phyloP scores from a whole-genome alignment of 2,329 filamentous ascomycete genomes.

The Ceratocystis cubensis region DNA sequence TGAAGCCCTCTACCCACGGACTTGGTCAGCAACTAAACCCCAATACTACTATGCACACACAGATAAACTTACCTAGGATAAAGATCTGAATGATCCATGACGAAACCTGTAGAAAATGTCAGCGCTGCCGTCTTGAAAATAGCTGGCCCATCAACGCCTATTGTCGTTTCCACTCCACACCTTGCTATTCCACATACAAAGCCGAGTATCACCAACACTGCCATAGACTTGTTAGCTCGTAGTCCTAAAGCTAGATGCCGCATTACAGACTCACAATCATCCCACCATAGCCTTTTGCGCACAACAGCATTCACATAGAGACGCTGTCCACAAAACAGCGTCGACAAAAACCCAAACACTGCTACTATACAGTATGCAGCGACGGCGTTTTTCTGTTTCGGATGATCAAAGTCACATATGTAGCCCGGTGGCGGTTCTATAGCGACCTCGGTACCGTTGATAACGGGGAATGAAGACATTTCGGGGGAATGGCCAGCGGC shows the following conservation, averaged over 20 bases:
- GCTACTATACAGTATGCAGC: neutral
- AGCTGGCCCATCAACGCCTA: neutral
- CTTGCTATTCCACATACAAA: neutral
- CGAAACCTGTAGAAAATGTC: neutral
- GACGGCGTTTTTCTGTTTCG: neutral
- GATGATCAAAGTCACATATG: neutral
- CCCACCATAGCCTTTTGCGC: neutral
- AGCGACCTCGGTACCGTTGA: neutral
- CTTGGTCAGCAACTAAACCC: neutral
- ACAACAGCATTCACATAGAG: neutral
- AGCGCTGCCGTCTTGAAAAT: neutral
- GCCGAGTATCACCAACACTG: slow-evolving; percentile 6
- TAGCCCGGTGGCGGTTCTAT: neutral
- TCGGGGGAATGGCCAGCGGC: neutral
- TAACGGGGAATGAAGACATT: neutral
- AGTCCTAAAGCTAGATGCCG: neutral
- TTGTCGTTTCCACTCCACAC: neutral
- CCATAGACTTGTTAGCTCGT: neutral
- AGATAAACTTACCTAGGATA: neutral
- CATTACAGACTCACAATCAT: neutral
- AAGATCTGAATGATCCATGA: slow-evolving; percentile 1
- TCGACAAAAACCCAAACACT: neutral
- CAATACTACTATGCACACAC: neutral
- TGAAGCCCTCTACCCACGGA: neutral
- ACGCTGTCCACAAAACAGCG: neutral